phyloP scores from a whole-genome alignment of 225 moss, liverwort and hornwort genomes.

The Straminergon stramineum region DNA sequence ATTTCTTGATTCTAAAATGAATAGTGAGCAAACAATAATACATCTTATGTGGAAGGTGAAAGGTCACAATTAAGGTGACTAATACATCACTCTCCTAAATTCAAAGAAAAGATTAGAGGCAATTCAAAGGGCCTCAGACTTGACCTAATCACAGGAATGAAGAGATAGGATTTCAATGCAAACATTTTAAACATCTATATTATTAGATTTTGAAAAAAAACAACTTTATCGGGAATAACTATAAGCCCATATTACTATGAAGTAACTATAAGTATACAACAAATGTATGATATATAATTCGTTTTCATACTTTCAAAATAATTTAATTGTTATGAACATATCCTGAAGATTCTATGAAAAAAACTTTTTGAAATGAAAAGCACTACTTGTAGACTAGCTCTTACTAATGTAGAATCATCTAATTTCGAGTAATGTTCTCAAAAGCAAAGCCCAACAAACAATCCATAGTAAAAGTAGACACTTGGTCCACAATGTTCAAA shows the following conservation, averaged over 20 bases:
- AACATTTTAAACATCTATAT: not conserved
- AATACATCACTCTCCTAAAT: too few species aligned
- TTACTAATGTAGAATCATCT: too few species aligned
- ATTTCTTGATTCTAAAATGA: too few species aligned
- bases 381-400: fast-evolving
- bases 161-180: not conserved
- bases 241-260: not conserved
- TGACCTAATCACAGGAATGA: too few species aligned
- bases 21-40: too few species aligned
- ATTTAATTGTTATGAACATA: not conserved
- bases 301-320: not conserved
- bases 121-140: fast-evolving
- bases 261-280: not conserved
- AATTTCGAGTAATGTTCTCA: fast-evolving
- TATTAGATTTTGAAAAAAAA: not conserved
- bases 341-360: not conserved
- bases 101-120: too few species aligned
- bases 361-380: not conserved
- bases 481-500: not conserved
- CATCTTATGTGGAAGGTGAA: too few species aligned
- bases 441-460: fast-evolving
- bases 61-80: too few species aligned
- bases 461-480: not conserved
- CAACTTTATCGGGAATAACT: too few species aligned
- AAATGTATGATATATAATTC: not conserved